Evolutionary conservation across 441 rosid species (phyloP).

Genomic region (Manihot esculenta): DNA sequence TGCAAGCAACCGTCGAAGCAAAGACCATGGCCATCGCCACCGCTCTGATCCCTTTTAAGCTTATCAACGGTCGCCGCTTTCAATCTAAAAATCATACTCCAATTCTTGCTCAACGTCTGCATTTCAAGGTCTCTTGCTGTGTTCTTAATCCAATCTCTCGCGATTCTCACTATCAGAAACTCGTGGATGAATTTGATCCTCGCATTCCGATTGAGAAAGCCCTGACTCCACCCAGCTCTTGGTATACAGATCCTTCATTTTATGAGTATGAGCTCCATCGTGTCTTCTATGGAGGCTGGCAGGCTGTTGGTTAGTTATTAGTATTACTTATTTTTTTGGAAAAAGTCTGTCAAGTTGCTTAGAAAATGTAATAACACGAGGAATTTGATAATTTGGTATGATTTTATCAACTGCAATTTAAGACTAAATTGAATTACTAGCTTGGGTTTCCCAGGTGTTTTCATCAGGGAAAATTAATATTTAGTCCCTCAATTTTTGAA

Average conservation of each 20-base stretch:
- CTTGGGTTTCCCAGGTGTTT: too few relatives aligned
- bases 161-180: conserved; percentile 20
- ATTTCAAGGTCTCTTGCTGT: not conserved
- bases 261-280: conserved; percentile 54
- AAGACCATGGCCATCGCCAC: not conserved
- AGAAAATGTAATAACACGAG: not conserved
- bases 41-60: not conserved
- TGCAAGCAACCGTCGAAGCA: not conserved
- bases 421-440: too few relatives aligned
- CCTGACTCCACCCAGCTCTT: conserved; percentile 70
- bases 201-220: conserved; percentile 66
- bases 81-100: not conserved
- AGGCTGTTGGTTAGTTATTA: conserved; percentile 67
- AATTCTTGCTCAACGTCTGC: not conserved
- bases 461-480: too few relatives aligned
- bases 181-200: conserved; percentile 58
- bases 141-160: not conserved
- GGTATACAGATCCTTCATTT: conserved; percentile 71
- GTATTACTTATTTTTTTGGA: too few relatives aligned
- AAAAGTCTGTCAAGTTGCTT: not conserved
- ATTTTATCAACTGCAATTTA: too few relatives aligned
- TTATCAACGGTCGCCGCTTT: not conserved
- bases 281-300: conserved; percentile 85
- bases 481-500: too few relatives aligned
- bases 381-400: too few relatives aligned